Evolutionary conservation across 257 asterid genomes (phyloP).

Genomic region (Jacaranda copaia): DNA sequence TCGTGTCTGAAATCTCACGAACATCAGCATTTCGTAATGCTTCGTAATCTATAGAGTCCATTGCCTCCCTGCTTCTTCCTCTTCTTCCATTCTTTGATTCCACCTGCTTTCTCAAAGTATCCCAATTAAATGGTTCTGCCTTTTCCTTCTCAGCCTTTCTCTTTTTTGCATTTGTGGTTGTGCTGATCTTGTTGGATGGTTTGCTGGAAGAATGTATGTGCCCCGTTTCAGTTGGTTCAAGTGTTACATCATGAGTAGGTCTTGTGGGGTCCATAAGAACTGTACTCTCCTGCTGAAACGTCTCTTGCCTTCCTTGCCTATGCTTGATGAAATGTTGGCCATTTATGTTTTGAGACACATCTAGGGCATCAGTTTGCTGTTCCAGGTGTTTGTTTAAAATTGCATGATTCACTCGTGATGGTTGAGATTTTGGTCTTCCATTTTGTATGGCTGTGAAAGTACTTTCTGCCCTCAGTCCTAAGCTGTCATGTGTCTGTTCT

Average conservation of each 20-base stretch:
- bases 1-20: slow-evolving; percentile 55
- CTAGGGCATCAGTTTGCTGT: slow-evolving; percentile 36
- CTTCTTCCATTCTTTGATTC: slow-evolving; percentile 49
- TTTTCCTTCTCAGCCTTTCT: slow-evolving; percentile 60
- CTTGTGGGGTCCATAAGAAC: slow-evolving; percentile 39
- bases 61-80: slow-evolving; percentile 60
- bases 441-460: slow-evolving; percentile 39
- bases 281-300: slow-evolving; percentile 42
- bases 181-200: slow-evolving; percentile 36
- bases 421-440: slow-evolving; percentile 43
- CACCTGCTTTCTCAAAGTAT: slow-evolving; percentile 75
- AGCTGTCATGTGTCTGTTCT: slow-evolving; percentile 32
- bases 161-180: slow-evolving; percentile 57
- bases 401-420: slow-evolving; percentile 40
- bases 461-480: slow-evolving; percentile 47
- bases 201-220: slow-evolving; percentile 36
- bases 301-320: slow-evolving; percentile 39
- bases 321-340: slow-evolving; percentile 41
- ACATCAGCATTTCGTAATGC: slow-evolving; percentile 61
- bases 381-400: slow-evolving; percentile 32
- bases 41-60: slow-evolving; percentile 88
- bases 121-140: slow-evolving; percentile 72
- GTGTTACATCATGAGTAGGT: slow-evolving; percentile 41
- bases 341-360: slow-evolving; percentile 39
- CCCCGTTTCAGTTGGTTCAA: slow-evolving; percentile 28